Evolutionary conservation across 2,329 filamentous ascomycete genomes (phyloP).

Genomic region (Xylariaceae sp.): DNA sequence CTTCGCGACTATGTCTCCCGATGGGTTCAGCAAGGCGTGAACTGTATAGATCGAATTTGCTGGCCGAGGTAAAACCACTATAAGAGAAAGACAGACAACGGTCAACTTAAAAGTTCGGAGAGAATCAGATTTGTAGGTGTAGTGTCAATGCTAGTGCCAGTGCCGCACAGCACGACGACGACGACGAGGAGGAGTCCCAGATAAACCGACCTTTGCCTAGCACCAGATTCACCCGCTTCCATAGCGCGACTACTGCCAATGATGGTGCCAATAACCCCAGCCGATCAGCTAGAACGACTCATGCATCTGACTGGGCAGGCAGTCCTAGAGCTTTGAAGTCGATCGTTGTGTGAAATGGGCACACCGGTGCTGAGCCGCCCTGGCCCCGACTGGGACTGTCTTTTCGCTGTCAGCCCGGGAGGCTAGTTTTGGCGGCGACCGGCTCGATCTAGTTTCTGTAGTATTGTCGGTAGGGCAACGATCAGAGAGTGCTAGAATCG

Average conservation of each 20-base stretch:
- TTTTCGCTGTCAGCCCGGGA: constrained; percentile 2
- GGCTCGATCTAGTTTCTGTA: constrained; percentile 15
- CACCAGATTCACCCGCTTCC: constrained; percentile 32
- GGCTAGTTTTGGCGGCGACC: constrained; percentile 4
- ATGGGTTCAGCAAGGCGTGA: constrained; percentile 20
- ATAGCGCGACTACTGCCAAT: constrained; percentile 31
- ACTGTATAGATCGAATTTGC: constrained; percentile 24
- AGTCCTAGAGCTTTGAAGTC: constrained; percentile 9
- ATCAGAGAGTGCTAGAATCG: too few relatives aligned
- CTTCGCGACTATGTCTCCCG: constrained; percentile 21
- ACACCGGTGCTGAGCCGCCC: constrained; percentile 5
- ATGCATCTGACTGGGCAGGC: constrained; percentile 28
- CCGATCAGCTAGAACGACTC: constrained; percentile 24
- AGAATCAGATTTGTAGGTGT: too few relatives aligned
- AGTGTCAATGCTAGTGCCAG: too few relatives aligned
- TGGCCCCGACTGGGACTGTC: constrained; percentile 5
- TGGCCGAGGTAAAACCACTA: constrained; percentile 28
- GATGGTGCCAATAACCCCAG: constrained; percentile 28
- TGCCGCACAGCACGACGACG: too few relatives aligned
- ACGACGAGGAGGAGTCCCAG: too few relatives aligned
- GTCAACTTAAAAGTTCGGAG: constrained; percentile 17
- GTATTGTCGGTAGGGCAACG: constrained; percentile 5
- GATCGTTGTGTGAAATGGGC: constrained; percentile 9
- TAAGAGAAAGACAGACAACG: constrained; percentile 13
- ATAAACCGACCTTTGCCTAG: constrained; percentile 31